These are phyloP conservation scores for Hypoxylon trugodes DNA, from an alignment of 495 filamentous ascomycete species.

Conservation along the genomic window DNA sequence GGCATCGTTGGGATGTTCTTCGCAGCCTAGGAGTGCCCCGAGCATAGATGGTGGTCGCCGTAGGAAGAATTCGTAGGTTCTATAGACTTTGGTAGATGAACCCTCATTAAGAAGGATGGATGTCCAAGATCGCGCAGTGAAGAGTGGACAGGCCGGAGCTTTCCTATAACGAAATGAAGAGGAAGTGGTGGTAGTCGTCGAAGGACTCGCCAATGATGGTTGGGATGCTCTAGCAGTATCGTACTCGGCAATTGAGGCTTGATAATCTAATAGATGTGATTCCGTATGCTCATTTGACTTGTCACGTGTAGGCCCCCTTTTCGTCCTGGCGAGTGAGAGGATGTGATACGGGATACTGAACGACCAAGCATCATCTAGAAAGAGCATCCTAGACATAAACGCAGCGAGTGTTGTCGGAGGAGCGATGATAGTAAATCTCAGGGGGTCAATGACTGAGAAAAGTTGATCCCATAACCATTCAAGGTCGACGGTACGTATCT, in stretches of 20 bases:
- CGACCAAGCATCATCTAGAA: slow-evolving; percentile 49
- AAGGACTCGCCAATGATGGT: background rate
- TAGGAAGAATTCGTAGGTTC: slow-evolving; percentile 50
- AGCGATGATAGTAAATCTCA: slow-evolving; percentile 53
- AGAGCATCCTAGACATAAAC: slow-evolving; percentile 50
- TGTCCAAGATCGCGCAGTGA: slow-evolving; percentile 52
- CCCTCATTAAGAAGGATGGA: slow-evolving; percentile 55
- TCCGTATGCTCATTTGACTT: slow-evolving; percentile 2
- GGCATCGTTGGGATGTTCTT: slow-evolving; percentile 42
- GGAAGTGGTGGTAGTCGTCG: background rate
- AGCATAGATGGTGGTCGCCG: slow-evolving; percentile 51
- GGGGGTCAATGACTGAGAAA: slow-evolving; percentile 52
- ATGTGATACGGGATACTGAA: slow-evolving; percentile 54
- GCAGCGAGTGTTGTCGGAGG: slow-evolving; percentile 50
- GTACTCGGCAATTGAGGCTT: slow-evolving; percentile 1
- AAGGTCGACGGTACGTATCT: slow-evolving; percentile 35
- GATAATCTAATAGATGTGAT: slow-evolving; percentile 1
- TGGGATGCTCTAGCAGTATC: background rate
- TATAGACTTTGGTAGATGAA: slow-evolving; percentile 48
- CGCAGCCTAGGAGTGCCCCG: slow-evolving; percentile 47
- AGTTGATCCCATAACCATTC: slow-evolving; percentile 57
- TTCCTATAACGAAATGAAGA: slow-evolving; percentile 12
- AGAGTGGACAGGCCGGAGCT: slow-evolving; percentile 40
- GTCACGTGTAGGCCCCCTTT: slow-evolving; percentile 7
- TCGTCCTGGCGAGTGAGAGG: slow-evolving; percentile 46